Evolutionary conservation across 2,329 filamentous ascomycete species (phyloP), one percentile per base, ranked within the genome.

Genomic region (Diaporthe humulicola): DNA sequence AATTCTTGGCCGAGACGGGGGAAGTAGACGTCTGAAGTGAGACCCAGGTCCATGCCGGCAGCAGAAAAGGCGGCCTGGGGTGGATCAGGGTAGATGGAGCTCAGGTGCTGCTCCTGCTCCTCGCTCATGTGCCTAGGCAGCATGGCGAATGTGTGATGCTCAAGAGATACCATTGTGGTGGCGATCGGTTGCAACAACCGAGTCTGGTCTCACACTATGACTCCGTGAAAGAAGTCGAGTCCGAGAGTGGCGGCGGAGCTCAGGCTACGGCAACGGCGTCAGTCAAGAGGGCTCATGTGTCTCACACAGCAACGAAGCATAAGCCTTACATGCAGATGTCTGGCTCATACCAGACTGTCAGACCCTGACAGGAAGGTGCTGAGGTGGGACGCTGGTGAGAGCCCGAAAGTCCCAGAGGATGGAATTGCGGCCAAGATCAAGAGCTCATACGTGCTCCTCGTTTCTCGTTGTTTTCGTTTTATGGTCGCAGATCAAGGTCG

Each of bases 1-100:
- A 83, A 86, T 22, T 85, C 84, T 52, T 83, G 83, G 52, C 78
- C 80, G 75, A 83, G 79, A 61, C 83, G 85, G 30, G 84, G 81
- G 75, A 86, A 86, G 64, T 86, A 88, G 74, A 85, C 83, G 70
- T 88, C 86, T 75, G 87, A 86, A 33, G 86, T 83, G 76, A 88
- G 85, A 78, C 82, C 83, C 80, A 90, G 82, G 73, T 88, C 86
- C 81, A 90, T 86, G 58, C 84, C 80, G 8, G 84, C 82, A 19
- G 85, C 81, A 36, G 84, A 83, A 77, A 83, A 85, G 78, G 85
- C 83, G 78, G 78, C 75, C 38, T 85, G 86, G 17, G 84, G 82
- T 19, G 86, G 83, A 56, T 89, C 86, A 64, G 87, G 84, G 80
- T 88, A 89, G 74, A 70, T 78, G 76, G 86, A 85, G 58, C 78